Base-by-base conservation (phyloP, 2,329 filamentous ascomycete species). In the Trichoderma sp. region DNA sequence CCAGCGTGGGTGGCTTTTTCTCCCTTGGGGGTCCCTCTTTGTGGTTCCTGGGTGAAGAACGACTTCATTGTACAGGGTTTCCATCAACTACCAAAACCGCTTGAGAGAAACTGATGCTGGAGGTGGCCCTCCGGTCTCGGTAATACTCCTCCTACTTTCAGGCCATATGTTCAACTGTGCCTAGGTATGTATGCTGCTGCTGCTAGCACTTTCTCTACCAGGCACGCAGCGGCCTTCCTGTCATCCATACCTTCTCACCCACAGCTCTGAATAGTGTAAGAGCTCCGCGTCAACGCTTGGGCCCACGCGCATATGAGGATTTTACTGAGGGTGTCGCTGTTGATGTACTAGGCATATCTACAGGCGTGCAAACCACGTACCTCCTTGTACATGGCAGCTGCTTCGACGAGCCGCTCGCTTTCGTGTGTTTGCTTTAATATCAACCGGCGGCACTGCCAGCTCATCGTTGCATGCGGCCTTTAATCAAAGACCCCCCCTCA, bases 401-500 rank as follows among this genome's bases (percentile, higher is more conserved):
- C 56, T 62, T 67, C 27, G 58, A 67, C 62, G 63, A 67, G 62
- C 49, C 56, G 58, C 53, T 62, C 57, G 57, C 63, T 56, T 58
- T 58, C 31, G 69, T 68, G 69, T 68, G 58, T 65, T 68, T 57
- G 43, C 66, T 75, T 49, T 75, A 68, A 73, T 73, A 78, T 80
- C 76, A 78, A 86, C 85, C 64, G 84, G 82, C 76, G 80, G 86
- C 85, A 88, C 80, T 91, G 89, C 88, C 90, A 92, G 87, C 89
- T 89, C 90, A 92, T 91, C 89, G 88, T 80, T 91, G 89, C 90
- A 90, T 92, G 85, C 85, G 83, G 81, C 80, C 64, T 80, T 80
- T 77, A 80, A 80, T 78, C 80, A 73, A 16, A 72, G 52, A 62
- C 67, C 60, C 24, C 68, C 37, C 60, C 40, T 64, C 60, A 37